Evolutionary conservation across 495 filamentous ascomycete species (phyloP).

Genomic region (Geopyxis carbonaria): DNA sequence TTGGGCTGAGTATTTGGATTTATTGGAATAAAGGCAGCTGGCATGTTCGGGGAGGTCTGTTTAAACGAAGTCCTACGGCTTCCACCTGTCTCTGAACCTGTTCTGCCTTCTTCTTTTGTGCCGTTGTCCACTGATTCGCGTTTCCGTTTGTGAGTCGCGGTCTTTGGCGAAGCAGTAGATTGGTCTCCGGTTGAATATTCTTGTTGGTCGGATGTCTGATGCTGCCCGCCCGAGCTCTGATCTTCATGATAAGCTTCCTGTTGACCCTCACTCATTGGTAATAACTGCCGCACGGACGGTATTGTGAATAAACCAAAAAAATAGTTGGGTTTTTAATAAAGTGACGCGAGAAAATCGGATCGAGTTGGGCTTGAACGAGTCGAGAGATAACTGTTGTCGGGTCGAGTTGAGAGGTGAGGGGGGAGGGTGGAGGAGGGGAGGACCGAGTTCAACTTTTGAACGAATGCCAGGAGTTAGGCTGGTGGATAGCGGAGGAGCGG

Average conservation of each 20-base stretch:
- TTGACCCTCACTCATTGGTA: slow-evolving; percentile 24
- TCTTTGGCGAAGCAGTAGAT: slow-evolving; percentile 17
- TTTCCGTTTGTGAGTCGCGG: slow-evolving; percentile 23
- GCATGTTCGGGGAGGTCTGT: slow-evolving; percentile 22
- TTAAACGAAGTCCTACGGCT: slow-evolving; percentile 24
- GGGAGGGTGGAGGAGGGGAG: background rate
- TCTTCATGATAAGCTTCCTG: slow-evolving; percentile 24
- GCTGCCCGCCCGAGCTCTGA: slow-evolving; percentile 22
- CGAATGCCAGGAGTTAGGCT: background rate
- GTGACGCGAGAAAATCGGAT: background rate
- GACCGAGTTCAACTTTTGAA: background rate
- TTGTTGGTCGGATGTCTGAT: slow-evolving; percentile 20
- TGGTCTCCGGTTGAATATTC: slow-evolving; percentile 19
- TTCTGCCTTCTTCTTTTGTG: slow-evolving; percentile 21
- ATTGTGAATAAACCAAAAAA: background rate
- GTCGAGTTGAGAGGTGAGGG: slow-evolving; percentile 1
- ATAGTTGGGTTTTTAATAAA: slow-evolving; percentile 7
- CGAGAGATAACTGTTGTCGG: background rate
- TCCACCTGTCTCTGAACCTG: slow-evolving; percentile 13
- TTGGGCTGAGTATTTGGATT: slow-evolving; percentile 22
- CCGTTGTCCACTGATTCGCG: slow-evolving; percentile 23
- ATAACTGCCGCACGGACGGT: slow-evolving; percentile 10
- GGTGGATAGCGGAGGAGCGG: background rate
- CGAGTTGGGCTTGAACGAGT: background rate
- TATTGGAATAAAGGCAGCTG: slow-evolving; percentile 23